phyloP scores from a whole-genome alignment of 805 yeast species.

The Metschnikowia koreensis region DNA sequence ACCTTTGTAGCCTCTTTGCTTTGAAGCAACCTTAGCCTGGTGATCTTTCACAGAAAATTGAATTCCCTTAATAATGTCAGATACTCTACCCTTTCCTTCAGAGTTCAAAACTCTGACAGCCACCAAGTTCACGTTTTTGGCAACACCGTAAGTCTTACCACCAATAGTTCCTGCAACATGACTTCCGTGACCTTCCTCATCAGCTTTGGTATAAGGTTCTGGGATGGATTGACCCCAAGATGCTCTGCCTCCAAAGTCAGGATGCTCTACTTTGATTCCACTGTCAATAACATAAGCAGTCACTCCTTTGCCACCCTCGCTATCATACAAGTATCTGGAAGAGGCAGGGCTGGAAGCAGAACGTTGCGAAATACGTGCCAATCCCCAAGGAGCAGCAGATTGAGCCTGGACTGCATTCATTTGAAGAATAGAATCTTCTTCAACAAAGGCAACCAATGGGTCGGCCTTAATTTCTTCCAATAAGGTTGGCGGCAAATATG shows the following conservation, averaged over 20 bases:
- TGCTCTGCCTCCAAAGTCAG: conserved; percentile 82
- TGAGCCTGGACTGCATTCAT: conserved; percentile 55
- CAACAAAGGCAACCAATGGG: conserved; percentile 22
- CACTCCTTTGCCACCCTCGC: conserved; percentile 76
- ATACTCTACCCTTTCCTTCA: conserved; percentile 78
- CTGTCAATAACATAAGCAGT: conserved; percentile 88
- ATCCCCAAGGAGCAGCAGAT: conserved; percentile 91
- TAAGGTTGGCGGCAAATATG: conserved; percentile 18
- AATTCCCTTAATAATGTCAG: conserved; percentile 81
- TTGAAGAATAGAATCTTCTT: conserved; percentile 21
- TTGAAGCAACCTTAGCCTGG: conserved; percentile 49
- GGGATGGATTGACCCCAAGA: conserved; percentile 68
- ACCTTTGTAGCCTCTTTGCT: conserved; percentile 70
- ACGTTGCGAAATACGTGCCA: conserved; percentile 72
- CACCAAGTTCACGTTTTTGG: conserved; percentile 72
- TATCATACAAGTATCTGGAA: conserved; percentile 55
- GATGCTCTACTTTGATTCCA: conserved; percentile 70
- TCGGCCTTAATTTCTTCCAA: conserved; percentile 13
- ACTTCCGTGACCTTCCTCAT: conserved; percentile 93
- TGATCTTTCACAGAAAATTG: conserved; percentile 79
- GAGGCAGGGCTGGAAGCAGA: conserved; percentile 14
- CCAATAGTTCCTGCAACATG: conserved; percentile 95
- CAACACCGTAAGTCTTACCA: conserved; percentile 75
- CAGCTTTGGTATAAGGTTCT: conserved; percentile 66
- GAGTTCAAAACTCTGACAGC: conserved; percentile 82